Base-by-base conservation (phyloP, 805 yeast genomes). In the Kluyveromyces lactis region DNA sequence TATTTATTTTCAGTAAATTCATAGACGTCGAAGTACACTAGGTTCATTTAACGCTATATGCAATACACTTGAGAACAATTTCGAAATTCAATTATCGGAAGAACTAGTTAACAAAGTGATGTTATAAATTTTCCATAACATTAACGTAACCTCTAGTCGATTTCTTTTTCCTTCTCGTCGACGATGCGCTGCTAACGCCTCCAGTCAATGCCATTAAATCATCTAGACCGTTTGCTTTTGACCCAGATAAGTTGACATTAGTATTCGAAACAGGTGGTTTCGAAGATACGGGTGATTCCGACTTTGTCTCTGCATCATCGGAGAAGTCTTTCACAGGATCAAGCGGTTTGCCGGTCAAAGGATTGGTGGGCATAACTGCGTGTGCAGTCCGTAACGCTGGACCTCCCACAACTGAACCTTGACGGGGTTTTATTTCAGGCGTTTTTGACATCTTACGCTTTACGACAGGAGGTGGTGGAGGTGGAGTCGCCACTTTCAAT, bases 391-490 rank as follows among this genome's bases (percentile, higher is more conserved):
- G 49, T 49, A 53, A 55, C 31, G 49, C 68, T 54, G 52, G 50
- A 15, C 50, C 44, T 18, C 45, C 48, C 33, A 39, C 40, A 4
- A 45, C 45, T 43, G 68, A 61, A 41, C 58, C 66, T 32, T 62
- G 64, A 46, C 66, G 66, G 32, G 73, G 68, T 42, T 60, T 63
- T 7, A 60, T 53, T 31, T 51, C 53, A 3, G 58, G 52, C n/a
- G 58, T 48, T 4, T 58, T 54, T 3, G 53, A 45, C 18, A 54
- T 52, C 42, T 62, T 63, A 43, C 62, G 63, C 37, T 59, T 65
- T 13, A 68, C 62, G 24, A 68, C 55, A 40, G 71, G 64, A 1
- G 80, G 75, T 3, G 94, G 92, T 4, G 95, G 90, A 2, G 90
- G 81, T 2, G 81, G 77, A 3, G 75, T 71, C 1, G 75, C 60